These are phyloP conservation scores for Alternaria sp. DNA, from an alignment of 2,329 filamentous ascomycete species.

Conservation along the genomic window DNA sequence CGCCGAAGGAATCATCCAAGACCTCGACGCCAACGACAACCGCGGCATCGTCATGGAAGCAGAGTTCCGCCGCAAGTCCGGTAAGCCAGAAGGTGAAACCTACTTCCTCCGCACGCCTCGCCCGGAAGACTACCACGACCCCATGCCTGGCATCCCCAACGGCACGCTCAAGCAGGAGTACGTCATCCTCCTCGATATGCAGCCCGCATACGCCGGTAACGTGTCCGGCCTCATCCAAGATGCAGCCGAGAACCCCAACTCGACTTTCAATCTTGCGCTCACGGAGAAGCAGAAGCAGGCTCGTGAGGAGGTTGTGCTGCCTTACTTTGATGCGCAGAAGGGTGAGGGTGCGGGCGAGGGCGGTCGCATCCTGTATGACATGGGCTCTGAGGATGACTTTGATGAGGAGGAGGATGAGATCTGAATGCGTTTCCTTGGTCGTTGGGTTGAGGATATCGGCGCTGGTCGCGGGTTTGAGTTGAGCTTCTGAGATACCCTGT, in stretches of 20 bases:
- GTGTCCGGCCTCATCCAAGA: slow-evolving; percentile 33
- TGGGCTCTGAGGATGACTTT: slow-evolving; percentile 96
- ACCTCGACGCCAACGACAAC: slow-evolving; percentile 61
- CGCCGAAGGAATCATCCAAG: slow-evolving; percentile 78
- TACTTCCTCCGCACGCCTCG: slow-evolving; percentile 57
- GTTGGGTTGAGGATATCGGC: neutral
- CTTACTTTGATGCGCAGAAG: slow-evolving; percentile 95
- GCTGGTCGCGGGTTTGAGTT: slow-evolving; percentile 1
- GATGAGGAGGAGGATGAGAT: slow-evolving; percentile 96
- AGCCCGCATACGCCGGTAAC: slow-evolving; percentile 58
- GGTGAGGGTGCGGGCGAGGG: slow-evolving; percentile 74
- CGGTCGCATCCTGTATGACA: slow-evolving; percentile 93
- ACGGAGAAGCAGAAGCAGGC: slow-evolving; percentile 91
- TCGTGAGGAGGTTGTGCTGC: slow-evolving; percentile 86
- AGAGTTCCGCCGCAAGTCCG: slow-evolving; percentile 85
- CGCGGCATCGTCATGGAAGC: slow-evolving; percentile 76
- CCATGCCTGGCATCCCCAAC: slow-evolving; percentile 13
- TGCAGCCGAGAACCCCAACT: slow-evolving; percentile 47
- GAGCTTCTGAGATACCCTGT: slow-evolving; percentile 14
- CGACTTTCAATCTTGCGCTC: slow-evolving; percentile 84
- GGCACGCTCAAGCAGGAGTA: slow-evolving; percentile 56
- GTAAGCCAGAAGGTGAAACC: slow-evolving; percentile 75
- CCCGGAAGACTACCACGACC: slow-evolving; percentile 23
- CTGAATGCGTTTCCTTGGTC: slow-evolving; percentile 43
- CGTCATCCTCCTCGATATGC: slow-evolving; percentile 71